phyloP scores from a whole-genome alignment of 2,329 filamentous ascomycete species.

The Neofusicoccum sp. region DNA sequence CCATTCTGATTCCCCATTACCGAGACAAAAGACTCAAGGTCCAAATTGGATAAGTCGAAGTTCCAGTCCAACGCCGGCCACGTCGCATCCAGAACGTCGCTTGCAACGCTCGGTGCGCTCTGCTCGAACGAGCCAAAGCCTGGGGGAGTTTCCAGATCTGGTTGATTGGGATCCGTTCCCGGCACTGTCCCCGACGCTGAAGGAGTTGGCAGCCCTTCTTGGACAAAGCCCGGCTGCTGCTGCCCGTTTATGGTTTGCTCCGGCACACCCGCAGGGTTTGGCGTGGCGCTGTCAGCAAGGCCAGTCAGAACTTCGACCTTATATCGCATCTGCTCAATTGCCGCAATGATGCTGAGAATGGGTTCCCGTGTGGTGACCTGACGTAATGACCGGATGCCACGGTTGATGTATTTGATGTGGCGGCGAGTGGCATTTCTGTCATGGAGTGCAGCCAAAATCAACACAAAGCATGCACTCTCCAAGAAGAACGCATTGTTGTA shows the following conservation, averaged over 20 bases:
- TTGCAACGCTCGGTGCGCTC: slow-evolving; percentile 7
- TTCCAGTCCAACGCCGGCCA: slow-evolving; percentile 22
- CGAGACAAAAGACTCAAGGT: slow-evolving; percentile 15
- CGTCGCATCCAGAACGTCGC: slow-evolving; percentile 3
- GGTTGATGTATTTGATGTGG: slow-evolving; percentile 16
- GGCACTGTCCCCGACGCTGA: neutral
- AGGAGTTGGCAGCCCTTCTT: neutral
- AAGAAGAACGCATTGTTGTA: slow-evolving; percentile 21
- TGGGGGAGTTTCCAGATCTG: slow-evolving; percentile 3
- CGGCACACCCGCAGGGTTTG: neutral
- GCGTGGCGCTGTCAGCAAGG: neutral
- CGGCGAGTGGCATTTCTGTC: slow-evolving; percentile 8
- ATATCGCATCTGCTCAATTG: slow-evolving; percentile 9
- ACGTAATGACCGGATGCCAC: slow-evolving; percentile 13
- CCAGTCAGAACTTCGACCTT: slow-evolving; percentile 16
- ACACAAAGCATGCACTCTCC: slow-evolving; percentile 19
- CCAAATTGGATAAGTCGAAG: slow-evolving; percentile 20
- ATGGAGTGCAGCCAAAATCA: slow-evolving; percentile 18
- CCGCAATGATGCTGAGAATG: slow-evolving; percentile 15
- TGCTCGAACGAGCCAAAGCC: slow-evolving; percentile 8
- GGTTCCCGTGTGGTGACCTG: slow-evolving; percentile 10
- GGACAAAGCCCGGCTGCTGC: neutral
- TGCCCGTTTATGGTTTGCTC: neutral
- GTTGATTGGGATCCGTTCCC: slow-evolving; percentile 2
- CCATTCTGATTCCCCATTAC: slow-evolving; percentile 19